Conservation (phyloP, 2,329 filamentous ascomycete genomes). For the Cercospora nicotianae region DNA sequence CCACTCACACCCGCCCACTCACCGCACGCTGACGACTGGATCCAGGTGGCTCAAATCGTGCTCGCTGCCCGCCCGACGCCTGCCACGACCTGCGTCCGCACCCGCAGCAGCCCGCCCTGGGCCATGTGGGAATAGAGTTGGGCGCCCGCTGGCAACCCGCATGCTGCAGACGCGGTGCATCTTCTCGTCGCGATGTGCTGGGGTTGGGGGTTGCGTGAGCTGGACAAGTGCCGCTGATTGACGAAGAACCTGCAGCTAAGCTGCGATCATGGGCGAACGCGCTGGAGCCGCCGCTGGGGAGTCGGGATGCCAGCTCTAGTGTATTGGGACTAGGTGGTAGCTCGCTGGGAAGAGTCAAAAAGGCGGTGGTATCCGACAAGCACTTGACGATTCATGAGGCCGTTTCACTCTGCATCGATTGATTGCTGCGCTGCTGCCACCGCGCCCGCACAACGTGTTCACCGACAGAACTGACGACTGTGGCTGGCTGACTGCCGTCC, state of each 20-base stretch:
- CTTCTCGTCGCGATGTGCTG: neutral
- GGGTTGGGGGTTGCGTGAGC: no score
- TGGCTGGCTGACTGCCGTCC: neutral
- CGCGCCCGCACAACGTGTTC: neutral
- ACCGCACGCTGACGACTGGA: slow-evolving; percentile 4
- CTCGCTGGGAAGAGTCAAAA: neutral
- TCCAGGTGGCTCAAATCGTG: slow-evolving; percentile 18
- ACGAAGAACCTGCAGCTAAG: slow-evolving; percentile 13
- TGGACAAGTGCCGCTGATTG: neutral
- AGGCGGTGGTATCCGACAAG: slow-evolving; percentile 15
- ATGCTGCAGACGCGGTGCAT: neutral
- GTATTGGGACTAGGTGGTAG: slow-evolving; percentile 9
- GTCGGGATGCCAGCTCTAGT: slow-evolving; percentile 9
- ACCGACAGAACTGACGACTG: slow-evolving; percentile 5
- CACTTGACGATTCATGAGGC: neutral
- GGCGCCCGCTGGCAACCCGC: neutral
- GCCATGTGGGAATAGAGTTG: slow-evolving; percentile 9
- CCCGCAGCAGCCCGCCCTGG: neutral
- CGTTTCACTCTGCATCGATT: neutral
- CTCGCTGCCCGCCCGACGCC: neutral
- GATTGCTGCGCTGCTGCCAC: slow-evolving; percentile 7
- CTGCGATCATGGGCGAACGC: neutral
- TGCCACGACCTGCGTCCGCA: neutral
- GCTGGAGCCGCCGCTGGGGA: slow-evolving; percentile 10
- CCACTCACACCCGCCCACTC: neutral